Conservation (phyloP, 164 flowering plant species). For the Berberis vulgaris region DNA sequence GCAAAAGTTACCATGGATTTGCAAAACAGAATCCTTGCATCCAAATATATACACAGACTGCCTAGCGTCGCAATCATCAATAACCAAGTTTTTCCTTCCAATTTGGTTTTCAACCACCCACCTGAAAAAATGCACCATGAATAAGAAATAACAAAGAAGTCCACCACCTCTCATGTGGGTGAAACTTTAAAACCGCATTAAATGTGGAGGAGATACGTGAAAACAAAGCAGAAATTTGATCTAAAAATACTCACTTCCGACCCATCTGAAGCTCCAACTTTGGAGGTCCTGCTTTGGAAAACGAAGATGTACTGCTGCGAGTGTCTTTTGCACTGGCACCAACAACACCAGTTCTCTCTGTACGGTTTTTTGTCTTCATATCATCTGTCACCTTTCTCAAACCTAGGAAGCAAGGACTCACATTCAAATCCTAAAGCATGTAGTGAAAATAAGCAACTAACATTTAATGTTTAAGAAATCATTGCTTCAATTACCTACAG, state of each 20-base stretch:
- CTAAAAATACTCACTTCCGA: slow-evolving; percentile 62
- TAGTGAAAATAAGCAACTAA: not conserved
- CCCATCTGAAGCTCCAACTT: slow-evolving; percentile 97
- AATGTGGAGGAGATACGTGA: not conserved
- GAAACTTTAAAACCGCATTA: no score
- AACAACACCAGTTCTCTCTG: slow-evolving; percentile 70
- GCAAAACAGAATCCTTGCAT: slow-evolving; percentile 93
- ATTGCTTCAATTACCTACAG: slow-evolving; percentile 43
- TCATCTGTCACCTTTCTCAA: slow-evolving; percentile 62
- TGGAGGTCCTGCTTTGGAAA: slow-evolving; percentile 82
- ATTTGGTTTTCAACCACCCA: slow-evolving; percentile 99
- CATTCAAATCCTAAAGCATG: no score
- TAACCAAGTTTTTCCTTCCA: slow-evolving; percentile 71
- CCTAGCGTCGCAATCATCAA: slow-evolving; percentile 91
- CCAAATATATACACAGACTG: slow-evolving; percentile 89
- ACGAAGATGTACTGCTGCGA: slow-evolving; percentile 39
- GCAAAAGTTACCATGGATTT: slow-evolving; percentile 61
- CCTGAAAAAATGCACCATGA: slow-evolving; percentile 27
- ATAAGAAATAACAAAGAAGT: slow-evolving; percentile 3
- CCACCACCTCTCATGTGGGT: not conserved
- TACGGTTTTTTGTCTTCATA: slow-evolving; percentile 94
- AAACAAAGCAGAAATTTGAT: no score
- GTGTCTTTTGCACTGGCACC: slow-evolving; percentile 42
- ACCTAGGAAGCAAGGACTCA: slow-evolving; percentile 24
- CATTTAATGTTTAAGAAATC: not conserved